Percentiles rank a stretch among this genome's conserved stretches.
Conservation (phyloP, 148 eudicot genomes). For the Vaccinium corymbosum region DNA sequence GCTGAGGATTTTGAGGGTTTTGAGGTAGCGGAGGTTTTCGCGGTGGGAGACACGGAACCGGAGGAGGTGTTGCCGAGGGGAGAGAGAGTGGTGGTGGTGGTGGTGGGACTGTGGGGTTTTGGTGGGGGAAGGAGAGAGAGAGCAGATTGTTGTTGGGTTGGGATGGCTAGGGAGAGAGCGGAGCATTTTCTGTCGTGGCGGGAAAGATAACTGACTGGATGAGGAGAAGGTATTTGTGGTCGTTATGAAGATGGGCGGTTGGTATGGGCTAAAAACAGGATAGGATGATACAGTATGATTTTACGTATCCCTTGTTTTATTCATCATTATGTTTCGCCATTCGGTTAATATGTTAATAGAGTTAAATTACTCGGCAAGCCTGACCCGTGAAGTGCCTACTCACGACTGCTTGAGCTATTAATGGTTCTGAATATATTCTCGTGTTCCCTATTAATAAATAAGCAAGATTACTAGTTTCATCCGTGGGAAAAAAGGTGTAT, state of each 20-base stretch:
- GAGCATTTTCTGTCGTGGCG: slow-evolving; percentile 16
- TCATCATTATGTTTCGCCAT: no score
- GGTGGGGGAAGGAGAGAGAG: slow-evolving; percentile 2
- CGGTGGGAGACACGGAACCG: slow-evolving; percentile 28
- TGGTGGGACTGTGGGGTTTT: not conserved
- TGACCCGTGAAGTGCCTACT: no score
- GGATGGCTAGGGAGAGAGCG: slow-evolving; percentile 21
- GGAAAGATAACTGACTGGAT: not conserved
- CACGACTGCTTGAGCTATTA: no score
- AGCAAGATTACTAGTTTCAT: no score
- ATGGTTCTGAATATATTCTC: no score
- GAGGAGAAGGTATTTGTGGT: not conserved
- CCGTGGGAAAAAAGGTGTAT: no score
- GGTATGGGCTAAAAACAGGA: not conserved
- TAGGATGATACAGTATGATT: not conserved
- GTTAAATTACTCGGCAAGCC: no score
- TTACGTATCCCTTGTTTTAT: no score
- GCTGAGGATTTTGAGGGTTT: slow-evolving; percentile 34
- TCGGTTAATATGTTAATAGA: no score
- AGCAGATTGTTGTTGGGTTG: not conserved
- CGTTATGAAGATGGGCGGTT: not conserved
- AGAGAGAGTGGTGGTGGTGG: slow-evolving; percentile 13
- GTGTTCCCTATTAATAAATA: no score
- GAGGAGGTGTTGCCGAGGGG: slow-evolving; percentile 17
- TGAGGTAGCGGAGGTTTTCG: slow-evolving; percentile 43